phyloP scores from a whole-genome alignment of 306 rosid species.

The Vigna reflexopilosa region DNA sequence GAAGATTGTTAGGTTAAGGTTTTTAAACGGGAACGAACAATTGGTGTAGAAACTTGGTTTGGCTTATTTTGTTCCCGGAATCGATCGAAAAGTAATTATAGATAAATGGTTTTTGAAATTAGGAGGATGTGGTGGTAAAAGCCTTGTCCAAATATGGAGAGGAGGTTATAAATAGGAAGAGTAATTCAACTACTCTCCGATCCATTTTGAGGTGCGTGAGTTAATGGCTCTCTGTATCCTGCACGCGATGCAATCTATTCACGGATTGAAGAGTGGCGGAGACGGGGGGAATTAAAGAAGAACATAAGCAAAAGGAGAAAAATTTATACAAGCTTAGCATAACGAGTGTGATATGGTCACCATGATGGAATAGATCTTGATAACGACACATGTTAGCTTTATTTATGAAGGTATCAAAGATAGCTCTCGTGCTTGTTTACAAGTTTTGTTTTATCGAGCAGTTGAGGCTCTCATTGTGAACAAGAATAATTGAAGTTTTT shows the following conservation, averaged over 20 bases:
- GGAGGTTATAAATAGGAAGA: conserved; percentile 38
- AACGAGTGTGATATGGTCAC: conserved; percentile 32
- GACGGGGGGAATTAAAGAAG: background rate
- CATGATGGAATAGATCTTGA: conserved; percentile 53
- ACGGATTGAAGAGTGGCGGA: conserved; percentile 49
- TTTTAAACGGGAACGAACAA: conserved; percentile 40
- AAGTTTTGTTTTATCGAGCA: conserved; percentile 35
- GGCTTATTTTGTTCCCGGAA: conserved; percentile 37
- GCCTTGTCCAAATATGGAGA: conserved; percentile 36
- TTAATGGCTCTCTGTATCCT: conserved; percentile 44
- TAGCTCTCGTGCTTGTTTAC: conserved; percentile 27
- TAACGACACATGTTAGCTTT: conserved; percentile 49
- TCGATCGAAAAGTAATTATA: conserved; percentile 31
- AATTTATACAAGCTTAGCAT: conserved; percentile 16
- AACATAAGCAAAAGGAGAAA: conserved; percentile 46
- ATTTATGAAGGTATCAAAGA: conserved; percentile 33
- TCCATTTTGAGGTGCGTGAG: conserved; percentile 35
- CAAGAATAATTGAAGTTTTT: conserved; percentile 37
- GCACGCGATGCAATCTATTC: conserved; percentile 45
- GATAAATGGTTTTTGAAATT: conserved; percentile 22
- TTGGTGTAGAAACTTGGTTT: conserved; percentile 42
- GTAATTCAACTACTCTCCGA: conserved; percentile 46
- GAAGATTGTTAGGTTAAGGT: conserved; percentile 51
- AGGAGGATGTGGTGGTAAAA: conserved; percentile 47
- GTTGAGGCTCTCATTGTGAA: conserved; percentile 44